Conservation (phyloP, 768 basidiomycete species). For the Leucosporidium scottii region DNA sequence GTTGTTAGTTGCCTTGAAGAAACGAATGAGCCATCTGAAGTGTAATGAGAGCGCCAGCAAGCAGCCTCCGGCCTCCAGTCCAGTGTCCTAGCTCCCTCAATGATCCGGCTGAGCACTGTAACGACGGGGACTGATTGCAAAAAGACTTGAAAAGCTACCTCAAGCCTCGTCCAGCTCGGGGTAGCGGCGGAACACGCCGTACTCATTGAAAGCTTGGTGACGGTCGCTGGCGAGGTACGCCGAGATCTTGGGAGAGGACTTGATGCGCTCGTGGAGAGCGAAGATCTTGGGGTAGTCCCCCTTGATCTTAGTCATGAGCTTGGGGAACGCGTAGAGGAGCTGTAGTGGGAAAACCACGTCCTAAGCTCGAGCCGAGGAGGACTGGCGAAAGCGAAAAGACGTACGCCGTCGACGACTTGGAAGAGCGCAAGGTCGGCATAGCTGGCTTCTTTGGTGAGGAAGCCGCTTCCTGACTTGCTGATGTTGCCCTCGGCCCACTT, state of each 20-base stretch:
- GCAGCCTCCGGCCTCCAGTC: too few relatives aligned
- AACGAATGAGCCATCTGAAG: too few relatives aligned
- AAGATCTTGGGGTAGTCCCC: slow-evolving; percentile 40
- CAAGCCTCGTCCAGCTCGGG: slow-evolving; percentile 20
- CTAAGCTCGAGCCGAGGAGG: background rate
- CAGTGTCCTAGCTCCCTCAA: too few relatives aligned
- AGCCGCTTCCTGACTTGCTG: slow-evolving; percentile 32
- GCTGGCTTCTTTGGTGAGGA: slow-evolving; percentile 42
- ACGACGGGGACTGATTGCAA: too few relatives aligned
- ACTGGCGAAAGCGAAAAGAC: slow-evolving; percentile 27
- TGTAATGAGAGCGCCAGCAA: too few relatives aligned
- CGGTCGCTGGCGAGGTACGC: slow-evolving; percentile 30
- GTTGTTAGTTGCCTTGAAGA: too few relatives aligned
- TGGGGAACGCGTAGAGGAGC: slow-evolving; percentile 44
- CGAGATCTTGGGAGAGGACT: slow-evolving; percentile 34
- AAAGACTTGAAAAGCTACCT: too few relatives aligned
- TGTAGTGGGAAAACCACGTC: background rate
- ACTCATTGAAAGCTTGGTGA: slow-evolving; percentile 19
- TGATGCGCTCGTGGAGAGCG: slow-evolving; percentile 42
- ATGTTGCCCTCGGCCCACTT: slow-evolving; percentile 43
- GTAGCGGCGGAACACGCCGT: slow-evolving; percentile 23
- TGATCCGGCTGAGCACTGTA: too few relatives aligned
- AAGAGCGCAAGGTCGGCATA: slow-evolving; percentile 48
- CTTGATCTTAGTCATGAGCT: slow-evolving; percentile 37
- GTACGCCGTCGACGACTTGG: slow-evolving; percentile 42